phyloP scores from a whole-genome alignment of 441 rosid species.

The Erysimum pusillum region DNA sequence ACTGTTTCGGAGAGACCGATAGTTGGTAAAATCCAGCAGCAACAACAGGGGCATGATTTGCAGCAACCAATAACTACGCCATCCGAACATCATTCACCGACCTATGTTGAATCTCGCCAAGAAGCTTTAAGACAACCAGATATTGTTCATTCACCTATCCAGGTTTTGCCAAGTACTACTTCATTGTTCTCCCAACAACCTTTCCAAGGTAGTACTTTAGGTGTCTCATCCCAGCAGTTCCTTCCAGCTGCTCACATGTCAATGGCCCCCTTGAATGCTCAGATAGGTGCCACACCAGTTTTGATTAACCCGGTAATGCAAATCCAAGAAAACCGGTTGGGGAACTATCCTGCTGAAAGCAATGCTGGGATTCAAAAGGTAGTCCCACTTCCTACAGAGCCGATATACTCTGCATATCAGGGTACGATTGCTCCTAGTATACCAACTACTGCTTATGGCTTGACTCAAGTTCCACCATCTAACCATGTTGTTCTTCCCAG shows the following conservation, averaged over 20 bases:
- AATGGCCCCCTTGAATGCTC: not conserved
- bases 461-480: not conserved
- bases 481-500: not conserved
- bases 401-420: not conserved
- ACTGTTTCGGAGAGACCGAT: not conserved
- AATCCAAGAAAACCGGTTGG: not conserved
- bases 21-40: not conserved
- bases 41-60: not conserved
- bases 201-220: not conserved
- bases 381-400: not conserved
- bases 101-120: not conserved
- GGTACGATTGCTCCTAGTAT: not conserved
- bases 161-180: not conserved
- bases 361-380: not conserved
- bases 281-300: not conserved
- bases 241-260: slow-evolving; percentile 4
- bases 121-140: slow-evolving; percentile 1
- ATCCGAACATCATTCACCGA: slow-evolving; percentile 11
- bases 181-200: slow-evolving; percentile 11
- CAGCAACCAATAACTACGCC: slow-evolving; percentile 5
- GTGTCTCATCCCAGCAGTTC: not conserved
- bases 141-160: slow-evolving; percentile 5
- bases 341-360: not conserved
- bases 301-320: not conserved
- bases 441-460: not conserved